Conservation (phyloP, 805 yeast species). For the Cyberlindnera subsufficiens region DNA sequence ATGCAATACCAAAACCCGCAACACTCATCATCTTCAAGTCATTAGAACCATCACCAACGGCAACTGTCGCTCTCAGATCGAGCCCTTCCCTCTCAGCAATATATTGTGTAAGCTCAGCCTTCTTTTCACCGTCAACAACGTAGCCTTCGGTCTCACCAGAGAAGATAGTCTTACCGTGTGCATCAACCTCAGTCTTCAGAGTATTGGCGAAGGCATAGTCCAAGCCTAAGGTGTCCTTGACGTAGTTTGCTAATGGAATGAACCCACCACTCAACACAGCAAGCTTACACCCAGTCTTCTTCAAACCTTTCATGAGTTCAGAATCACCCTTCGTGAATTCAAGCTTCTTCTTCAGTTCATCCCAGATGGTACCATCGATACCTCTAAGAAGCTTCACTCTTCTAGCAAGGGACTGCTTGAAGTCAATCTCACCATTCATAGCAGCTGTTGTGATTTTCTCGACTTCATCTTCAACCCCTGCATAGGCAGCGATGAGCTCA, state of each 20-base stretch:
- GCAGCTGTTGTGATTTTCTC: conserved; percentile 87
- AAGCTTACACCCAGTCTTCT: conserved; percentile 54
- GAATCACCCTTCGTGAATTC: conserved; percentile 80
- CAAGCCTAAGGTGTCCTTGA: conserved; percentile 59
- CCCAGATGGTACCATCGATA: conserved; percentile 72
- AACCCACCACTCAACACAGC: conserved; percentile 97
- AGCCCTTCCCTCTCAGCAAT: conserved; percentile 53
- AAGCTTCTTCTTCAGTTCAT: conserved; percentile 64
- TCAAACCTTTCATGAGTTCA: conserved; percentile 61
- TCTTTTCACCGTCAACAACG: conserved; percentile 79
- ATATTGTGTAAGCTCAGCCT: conserved; percentile 64
- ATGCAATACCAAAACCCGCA: conserved; percentile 94
- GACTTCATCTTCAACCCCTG: conserved; percentile 83
- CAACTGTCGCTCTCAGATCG: conserved; percentile 52
- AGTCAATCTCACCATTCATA: conserved; percentile 95
- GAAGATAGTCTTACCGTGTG: conserved; percentile 39
- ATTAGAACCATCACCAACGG: conserved; percentile 97
- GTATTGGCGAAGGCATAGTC: conserved; percentile 89
- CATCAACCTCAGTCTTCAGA: conserved; percentile 41
- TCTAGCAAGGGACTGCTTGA: conserved; percentile 68
- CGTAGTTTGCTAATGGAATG: conserved; percentile 75
- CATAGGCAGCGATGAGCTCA: conserved; percentile 90
- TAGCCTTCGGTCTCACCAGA: conserved; percentile 77
- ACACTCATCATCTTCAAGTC: conserved; percentile 87
- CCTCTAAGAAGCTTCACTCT: conserved; percentile 83